Evolutionary conservation across 2,329 filamentous ascomycete species (phyloP), one percentile per base, ranked within the genome.

Genomic region (Stemphylium vesicarium): DNA sequence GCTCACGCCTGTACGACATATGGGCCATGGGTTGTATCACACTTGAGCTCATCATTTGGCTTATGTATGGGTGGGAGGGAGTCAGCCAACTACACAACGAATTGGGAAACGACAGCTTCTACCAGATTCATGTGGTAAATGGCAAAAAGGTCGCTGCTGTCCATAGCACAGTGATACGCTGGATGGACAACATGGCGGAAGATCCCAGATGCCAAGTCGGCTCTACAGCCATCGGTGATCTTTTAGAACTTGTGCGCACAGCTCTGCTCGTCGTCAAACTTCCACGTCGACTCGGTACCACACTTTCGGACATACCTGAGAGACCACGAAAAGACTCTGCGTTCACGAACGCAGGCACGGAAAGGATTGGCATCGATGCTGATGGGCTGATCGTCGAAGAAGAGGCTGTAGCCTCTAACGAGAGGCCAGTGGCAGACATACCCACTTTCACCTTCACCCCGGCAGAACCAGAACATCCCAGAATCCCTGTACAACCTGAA

Each of bases 21-120:
- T 70, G 67, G 66, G 43, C 62, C 0, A 63, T 69, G 49, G 67
- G 67, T 2, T 69, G 67, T 41, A 60, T 70, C 10, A 59, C 52
- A 3, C 35, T 69, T 0, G 67, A 70, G 29, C 55, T 65, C 26
- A 49, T 61, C 11, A 51, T 69, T 0, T 70, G 67, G 63, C 46
- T 69, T 1, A 15, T 68, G 0, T 57, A 66, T 16, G 67, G 67
- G 2, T 1, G 18, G 0, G n/a, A 55, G 0, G 54, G 15, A 6
- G 47, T 59, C 1, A 36, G 38, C 4, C 5, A 18, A 0, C 60
- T 64, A 18, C 35, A 53, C 12, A 35, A 26, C 0, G 33, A 31
- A 15, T 10, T 53, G 8, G 31, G 50, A 4, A 35, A 50, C n/a
- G 22, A 38, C 1, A 39, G 40, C 16, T 50, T 50, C 6, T 50